Base-by-base conservation (phyloP, 768 basidiomycete species). In the Pleurotus platypus region DNA sequence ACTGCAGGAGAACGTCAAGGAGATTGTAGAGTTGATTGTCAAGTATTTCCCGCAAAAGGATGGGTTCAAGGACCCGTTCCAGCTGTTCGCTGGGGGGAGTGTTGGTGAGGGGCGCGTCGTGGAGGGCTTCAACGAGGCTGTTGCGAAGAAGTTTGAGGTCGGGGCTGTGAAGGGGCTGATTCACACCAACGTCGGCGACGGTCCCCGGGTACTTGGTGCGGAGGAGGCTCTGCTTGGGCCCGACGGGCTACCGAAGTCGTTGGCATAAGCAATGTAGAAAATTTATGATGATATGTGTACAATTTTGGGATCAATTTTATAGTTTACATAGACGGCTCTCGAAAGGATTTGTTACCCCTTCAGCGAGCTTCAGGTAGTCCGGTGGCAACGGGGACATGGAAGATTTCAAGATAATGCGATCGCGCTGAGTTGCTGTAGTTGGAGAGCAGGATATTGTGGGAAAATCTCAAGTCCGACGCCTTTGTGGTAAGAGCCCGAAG, bases 171-270 rank as follows among this genome's bases (percentile, higher is more conserved):
- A 92, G 72, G 78, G 85, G 3, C 78, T 98, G 67, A 98, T 98
- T 53, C 94, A 96, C 71, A 98, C 96, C 7, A 77, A 81, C 46
- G 92, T 98, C 6, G 96, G 96, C 0, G 94, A 94, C 66, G 95
- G 96, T 0, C 96, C 96, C 0, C 79, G 89, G 61, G 82, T 83
- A 15, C 70, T 97, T 37, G 79, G 71, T 30, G 63, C 65, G 27
- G 80, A 81, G 49, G 90, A 92, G 63, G 72, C 84, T 20, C 67
- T 99, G 61, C 71, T 98, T 61, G 81, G 78, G 1, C 64, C 63
- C 0, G 76, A 87, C 55, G 96, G 96, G 3, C 63, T 89, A 46
- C 94, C 95, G 0, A 85, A 79, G 62, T 70, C 70, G 15, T 58
- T 82, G 38, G 51, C 51, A 4, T 54, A 39, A 53, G 50, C 4